These are phyloP conservation scores for Naganishia liquefaciens DNA, from an alignment of 1,284 basidiomycete species.

Conservation along the genomic window DNA sequence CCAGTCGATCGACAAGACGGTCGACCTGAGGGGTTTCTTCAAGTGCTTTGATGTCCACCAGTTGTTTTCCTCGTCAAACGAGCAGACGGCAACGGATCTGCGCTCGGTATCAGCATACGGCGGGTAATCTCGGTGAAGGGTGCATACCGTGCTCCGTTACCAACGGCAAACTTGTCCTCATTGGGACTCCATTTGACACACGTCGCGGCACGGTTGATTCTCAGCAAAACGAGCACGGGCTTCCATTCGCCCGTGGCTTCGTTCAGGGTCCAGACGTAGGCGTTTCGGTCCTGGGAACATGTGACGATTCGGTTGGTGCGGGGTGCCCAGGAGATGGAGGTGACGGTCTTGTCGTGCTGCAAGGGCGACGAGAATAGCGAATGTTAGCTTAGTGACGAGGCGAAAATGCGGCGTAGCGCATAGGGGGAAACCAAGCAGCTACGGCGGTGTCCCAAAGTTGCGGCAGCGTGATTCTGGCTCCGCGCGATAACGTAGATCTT, in stretches of 20 bases:
- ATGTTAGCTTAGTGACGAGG: background rate
- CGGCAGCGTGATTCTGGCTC: no score
- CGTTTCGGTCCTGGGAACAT: slow-evolving; percentile 96
- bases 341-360: slow-evolving; percentile 97
- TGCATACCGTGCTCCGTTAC: slow-evolving; percentile 82
- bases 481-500: no score
- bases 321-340: slow-evolving; percentile 98
- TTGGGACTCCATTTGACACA: slow-evolving; percentile 94
- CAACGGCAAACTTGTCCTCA: slow-evolving; percentile 99
- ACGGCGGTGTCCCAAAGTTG: no score
- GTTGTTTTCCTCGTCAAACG: slow-evolving; percentile 93
- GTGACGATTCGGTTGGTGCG: slow-evolving; percentile 96
- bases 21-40: slow-evolving; percentile 94
- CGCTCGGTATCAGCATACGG: background rate
- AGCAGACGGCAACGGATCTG: slow-evolving; percentile 89
- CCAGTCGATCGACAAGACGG: slow-evolving; percentile 93
- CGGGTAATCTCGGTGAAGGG: background rate
- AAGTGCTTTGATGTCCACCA: slow-evolving; percentile 99
- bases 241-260: slow-evolving; percentile 81
- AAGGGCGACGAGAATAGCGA: slow-evolving; percentile 1
- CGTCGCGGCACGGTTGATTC: slow-evolving; percentile 95
- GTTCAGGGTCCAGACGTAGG: slow-evolving; percentile 93
- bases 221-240: slow-evolving; percentile 91
- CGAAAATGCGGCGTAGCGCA: no score
- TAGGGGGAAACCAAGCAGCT: no score